phyloP scores from a whole-genome alignment of 495 filamentous ascomycete species.

The Aspergillus incahuasiensis region DNA sequence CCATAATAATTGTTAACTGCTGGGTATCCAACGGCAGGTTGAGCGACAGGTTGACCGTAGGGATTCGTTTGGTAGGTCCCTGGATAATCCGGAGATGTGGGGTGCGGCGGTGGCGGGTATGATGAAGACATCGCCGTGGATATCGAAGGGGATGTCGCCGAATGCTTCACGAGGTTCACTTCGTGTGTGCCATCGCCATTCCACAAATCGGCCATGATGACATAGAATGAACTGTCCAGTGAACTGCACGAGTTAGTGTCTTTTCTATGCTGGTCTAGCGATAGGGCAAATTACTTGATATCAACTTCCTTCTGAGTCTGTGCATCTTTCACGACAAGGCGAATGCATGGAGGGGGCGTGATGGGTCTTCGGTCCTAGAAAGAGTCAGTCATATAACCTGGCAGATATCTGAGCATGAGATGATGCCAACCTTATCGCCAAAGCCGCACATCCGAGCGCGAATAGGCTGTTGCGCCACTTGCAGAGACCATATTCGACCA shows the following conservation, averaged over 20 bases:
- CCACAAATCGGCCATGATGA: conserved; percentile 92
- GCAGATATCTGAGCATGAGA: neutral
- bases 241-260: conserved; percentile 43
- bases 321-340: conserved; percentile 75
- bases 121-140: conserved; percentile 75
- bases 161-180: conserved; percentile 91
- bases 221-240: conserved; percentile 82
- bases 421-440: conserved; percentile 76
- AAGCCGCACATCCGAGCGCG: conserved; percentile 98
- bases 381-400: neutral
- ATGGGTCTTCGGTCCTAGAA: conserved; percentile 89
- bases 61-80: conserved; percentile 30
- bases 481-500: conserved; percentile 58
- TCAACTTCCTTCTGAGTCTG: conserved; percentile 81
- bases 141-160: conserved; percentile 82
- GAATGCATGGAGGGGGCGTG: conserved; percentile 90
- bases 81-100: conserved; percentile 34
- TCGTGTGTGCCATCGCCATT: conserved; percentile 76
- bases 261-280: too few relatives aligned
- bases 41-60: conserved; percentile 29
- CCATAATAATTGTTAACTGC: conserved; percentile 42
- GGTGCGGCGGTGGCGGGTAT: conserved; percentile 59
- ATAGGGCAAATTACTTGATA: conserved; percentile 60
- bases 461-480: conserved; percentile 87
- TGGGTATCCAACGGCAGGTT: conserved; percentile 28